These are phyloP conservation scores for Leishmania major DNA, from an alignment of 208 protist species.

Conservation along the genomic window DNA sequence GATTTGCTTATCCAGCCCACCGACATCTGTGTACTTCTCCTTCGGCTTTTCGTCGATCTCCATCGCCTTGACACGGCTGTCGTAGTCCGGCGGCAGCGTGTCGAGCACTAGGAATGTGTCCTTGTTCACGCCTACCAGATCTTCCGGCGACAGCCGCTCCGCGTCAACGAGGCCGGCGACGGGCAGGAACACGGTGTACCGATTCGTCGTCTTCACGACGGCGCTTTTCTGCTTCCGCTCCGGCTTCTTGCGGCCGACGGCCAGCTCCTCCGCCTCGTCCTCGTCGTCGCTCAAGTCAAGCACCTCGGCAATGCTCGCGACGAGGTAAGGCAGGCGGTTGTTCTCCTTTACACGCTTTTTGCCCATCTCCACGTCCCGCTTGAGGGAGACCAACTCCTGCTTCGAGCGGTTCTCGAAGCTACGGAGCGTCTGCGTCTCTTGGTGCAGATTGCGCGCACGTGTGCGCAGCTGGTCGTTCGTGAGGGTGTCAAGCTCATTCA, in stretches of 20 bases:
- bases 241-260: slow-evolving; percentile 66
- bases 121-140: slow-evolving; percentile 99
- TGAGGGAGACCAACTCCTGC: slow-evolving; percentile 56
- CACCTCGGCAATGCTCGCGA: slow-evolving; percentile 86
- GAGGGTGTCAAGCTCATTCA: slow-evolving; percentile 73
- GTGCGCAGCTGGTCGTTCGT: slow-evolving; percentile 76
- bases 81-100: slow-evolving; percentile 99
- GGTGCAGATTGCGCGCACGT: slow-evolving; percentile 50
- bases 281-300: slow-evolving; percentile 85
- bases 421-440: slow-evolving; percentile 76
- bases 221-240: slow-evolving; percentile 94
- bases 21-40: slow-evolving; percentile 99
- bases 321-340: slow-evolving; percentile 89
- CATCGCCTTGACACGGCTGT: slow-evolving; percentile 99
- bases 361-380: slow-evolving; percentile 65
- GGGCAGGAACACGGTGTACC: slow-evolving; percentile 99
- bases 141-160: slow-evolving; percentile 96
- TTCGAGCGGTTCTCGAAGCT: slow-evolving; percentile 54
- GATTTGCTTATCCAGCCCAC: slow-evolving; percentile 99
- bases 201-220: slow-evolving; percentile 99
- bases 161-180: slow-evolving; percentile 99
- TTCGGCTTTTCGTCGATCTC: slow-evolving; percentile 99
- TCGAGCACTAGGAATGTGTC: slow-evolving; percentile 99
- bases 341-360: slow-evolving; percentile 80
- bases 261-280: slow-evolving; percentile 74